Conservation (phyloP, 2,329 filamentous ascomycete species). For the Alternaria alternata region DNA sequence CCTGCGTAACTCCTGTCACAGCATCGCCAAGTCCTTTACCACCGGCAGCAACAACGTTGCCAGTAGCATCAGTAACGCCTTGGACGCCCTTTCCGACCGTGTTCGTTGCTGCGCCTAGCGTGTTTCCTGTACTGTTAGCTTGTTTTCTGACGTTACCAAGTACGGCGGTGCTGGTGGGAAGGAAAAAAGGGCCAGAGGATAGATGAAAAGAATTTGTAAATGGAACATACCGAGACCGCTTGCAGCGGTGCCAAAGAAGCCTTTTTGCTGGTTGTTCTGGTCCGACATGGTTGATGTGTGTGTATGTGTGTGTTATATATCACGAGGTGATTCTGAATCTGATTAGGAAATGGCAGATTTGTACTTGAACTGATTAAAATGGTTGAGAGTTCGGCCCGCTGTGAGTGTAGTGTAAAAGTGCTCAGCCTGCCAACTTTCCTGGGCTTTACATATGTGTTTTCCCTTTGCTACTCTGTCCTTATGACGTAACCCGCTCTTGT, state of each 20-base stretch:
- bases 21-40: conserved; percentile 50
- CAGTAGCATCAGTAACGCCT: conserved; percentile 40
- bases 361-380: neutral
- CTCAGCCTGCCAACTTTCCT: neutral
- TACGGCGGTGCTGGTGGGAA: neutral
- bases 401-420: neutral
- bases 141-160: too few species aligned
- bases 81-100: conserved; percentile 46
- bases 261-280: conserved; percentile 37
- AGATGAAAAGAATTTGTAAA: neutral
- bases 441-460: neutral
- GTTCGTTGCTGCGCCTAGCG: conserved; percentile 44
- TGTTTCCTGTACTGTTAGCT: conserved; percentile 35
- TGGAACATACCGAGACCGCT: conserved; percentile 39
- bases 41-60: conserved; percentile 41
- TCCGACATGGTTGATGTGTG: conserved; percentile 29
- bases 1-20: conserved; percentile 44
- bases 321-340: too few species aligned
- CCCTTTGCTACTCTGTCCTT: neutral
- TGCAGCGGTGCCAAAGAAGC: conserved; percentile 45
- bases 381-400: neutral
- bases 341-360: too few species aligned
- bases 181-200: neutral
- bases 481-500: conserved; percentile 7
- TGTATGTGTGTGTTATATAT: neutral